These are phyloP conservation scores for Trichophaea hybrida DNA, from an alignment of 2,329 filamentous ascomycete genomes.

Conservation along the genomic window DNA sequence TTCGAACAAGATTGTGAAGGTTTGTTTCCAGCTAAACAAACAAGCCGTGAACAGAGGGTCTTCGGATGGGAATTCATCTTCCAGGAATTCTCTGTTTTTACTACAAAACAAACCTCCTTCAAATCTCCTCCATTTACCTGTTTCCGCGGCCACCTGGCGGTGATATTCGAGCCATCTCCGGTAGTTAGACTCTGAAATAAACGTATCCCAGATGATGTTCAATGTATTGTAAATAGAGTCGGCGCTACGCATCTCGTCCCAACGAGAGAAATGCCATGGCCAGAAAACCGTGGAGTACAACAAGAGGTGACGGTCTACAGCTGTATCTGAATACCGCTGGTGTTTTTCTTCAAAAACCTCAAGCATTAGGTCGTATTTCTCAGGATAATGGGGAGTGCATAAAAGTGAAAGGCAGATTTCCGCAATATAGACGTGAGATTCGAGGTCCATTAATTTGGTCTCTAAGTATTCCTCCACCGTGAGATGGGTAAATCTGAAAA, in stretches of 20 bases:
- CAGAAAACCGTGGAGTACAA: background rate
- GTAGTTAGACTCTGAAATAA: background rate
- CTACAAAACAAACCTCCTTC: background rate
- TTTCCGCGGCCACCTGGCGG: background rate
- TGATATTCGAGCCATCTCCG: background rate
- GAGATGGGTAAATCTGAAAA: background rate
- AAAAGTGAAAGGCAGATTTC: background rate
- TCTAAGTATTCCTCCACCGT: background rate
- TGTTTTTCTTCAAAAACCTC: background rate
- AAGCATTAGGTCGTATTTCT: background rate
- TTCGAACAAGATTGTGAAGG: background rate
- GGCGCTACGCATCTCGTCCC: background rate
- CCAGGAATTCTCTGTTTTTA: background rate
- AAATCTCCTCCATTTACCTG: background rate
- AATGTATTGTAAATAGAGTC: background rate
- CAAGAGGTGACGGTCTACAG: background rate
- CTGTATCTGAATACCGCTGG: background rate
- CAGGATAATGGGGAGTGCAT: background rate
- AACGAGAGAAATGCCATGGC: slow-evolving; percentile 2
- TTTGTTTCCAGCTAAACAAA: background rate
- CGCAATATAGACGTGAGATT: background rate
- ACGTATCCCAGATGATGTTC: background rate
- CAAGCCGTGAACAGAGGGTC: background rate
- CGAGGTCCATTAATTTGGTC: background rate
- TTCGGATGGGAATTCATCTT: background rate